A percentile compares a stretch with the other conserved stretches of the same genome.
Conservation (phyloP, 2,329 filamentous ascomycete genomes). For the Parastagonospora avenae region DNA sequence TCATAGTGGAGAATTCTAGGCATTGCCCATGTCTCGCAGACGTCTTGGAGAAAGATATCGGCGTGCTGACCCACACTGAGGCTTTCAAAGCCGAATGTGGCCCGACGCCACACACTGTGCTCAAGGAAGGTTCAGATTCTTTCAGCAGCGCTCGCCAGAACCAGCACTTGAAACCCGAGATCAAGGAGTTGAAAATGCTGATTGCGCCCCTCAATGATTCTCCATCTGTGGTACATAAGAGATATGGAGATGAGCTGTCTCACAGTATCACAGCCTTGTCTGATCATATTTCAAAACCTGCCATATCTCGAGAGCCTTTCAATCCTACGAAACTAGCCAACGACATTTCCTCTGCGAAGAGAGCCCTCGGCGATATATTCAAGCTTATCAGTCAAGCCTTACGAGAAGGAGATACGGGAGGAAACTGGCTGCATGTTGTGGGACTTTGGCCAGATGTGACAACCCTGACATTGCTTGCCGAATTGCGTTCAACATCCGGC, state of each 20-base stretch:
- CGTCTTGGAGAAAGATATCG: too few relatives aligned
- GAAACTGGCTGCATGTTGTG: slow-evolving; percentile 50
- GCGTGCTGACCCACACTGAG: too few relatives aligned
- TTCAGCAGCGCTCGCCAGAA: too few relatives aligned
- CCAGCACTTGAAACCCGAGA: too few relatives aligned
- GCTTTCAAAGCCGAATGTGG: not conserved
- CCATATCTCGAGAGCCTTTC: not conserved
- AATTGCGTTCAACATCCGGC: slow-evolving; percentile 49
- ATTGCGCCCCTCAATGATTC: slow-evolving; percentile 26
- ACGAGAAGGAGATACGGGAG: slow-evolving; percentile 27
- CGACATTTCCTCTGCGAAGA: slow-evolving; percentile 19
- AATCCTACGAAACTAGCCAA: slow-evolving; percentile 7
- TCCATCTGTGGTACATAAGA: slow-evolving; percentile 39
- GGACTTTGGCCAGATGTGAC: slow-evolving; percentile 56
- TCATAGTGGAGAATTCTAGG: too few relatives aligned
- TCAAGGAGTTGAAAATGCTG: slow-evolving; percentile 13
- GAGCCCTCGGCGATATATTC: slow-evolving; percentile 12
- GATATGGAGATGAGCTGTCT: slow-evolving; percentile 48
- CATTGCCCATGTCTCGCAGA: too few relatives aligned
- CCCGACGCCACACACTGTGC: not conserved
- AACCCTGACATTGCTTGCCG: slow-evolving; percentile 52
- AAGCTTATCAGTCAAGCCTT: slow-evolving; percentile 11
- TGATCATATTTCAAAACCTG: not conserved
- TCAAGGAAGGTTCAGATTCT: not conserved
- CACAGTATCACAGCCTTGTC: slow-evolving; percentile 42